phyloP scores from a whole-genome alignment of 139 green algal genomes.

The Chlorella sp. region DNA sequence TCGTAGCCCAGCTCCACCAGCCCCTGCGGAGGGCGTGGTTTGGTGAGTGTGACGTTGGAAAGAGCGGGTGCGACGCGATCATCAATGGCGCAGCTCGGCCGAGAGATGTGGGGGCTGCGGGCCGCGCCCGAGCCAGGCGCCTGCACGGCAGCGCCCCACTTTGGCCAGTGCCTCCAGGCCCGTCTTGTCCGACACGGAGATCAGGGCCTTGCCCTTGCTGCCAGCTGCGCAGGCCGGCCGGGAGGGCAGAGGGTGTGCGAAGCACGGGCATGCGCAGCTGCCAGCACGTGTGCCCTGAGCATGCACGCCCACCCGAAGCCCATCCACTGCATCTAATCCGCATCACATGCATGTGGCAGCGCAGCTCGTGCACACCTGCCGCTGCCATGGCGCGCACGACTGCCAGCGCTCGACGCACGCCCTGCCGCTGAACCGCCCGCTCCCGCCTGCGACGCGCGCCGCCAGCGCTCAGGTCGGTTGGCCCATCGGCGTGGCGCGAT shows the following conservation, averaged over 20 bases:
- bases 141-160: constrained; percentile 41
- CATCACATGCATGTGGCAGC: too few species aligned
- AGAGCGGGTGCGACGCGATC: too few species aligned
- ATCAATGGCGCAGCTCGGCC: background rate
- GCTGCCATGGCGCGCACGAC: too few species aligned
- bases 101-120: background rate
- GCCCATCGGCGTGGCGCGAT: too few species aligned
- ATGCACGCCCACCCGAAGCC: too few species aligned
- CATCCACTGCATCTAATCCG: too few species aligned
- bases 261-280: background rate
- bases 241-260: background rate
- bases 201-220: constrained; percentile 67
- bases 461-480: too few species aligned
- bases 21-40: constrained; percentile 61
- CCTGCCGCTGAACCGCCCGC: too few species aligned
- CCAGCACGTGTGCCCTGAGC: constrained; percentile 14
- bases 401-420: too few species aligned
- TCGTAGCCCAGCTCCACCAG: constrained; percentile 86
- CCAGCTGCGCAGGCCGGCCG: background rate
- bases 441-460: too few species aligned
- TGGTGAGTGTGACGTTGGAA: too few species aligned
- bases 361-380: too few species aligned
- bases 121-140: background rate
- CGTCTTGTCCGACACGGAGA: constrained; percentile 95
- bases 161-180: constrained; percentile 81